Conservation (phyloP, 768 basidiomycete species). For the Amanita rimosa region DNA sequence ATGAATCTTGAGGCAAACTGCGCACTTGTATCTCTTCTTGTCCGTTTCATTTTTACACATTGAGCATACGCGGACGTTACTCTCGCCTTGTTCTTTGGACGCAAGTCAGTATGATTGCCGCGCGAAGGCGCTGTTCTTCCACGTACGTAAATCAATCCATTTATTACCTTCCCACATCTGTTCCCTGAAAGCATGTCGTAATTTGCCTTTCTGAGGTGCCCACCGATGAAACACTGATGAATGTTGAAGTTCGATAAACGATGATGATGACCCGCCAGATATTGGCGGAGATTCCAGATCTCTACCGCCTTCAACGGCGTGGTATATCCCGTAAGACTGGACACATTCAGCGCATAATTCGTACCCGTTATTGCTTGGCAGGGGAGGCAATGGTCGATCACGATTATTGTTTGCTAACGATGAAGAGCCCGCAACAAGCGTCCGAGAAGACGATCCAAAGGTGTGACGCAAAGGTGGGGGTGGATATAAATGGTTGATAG, state of each 20-base stretch:
- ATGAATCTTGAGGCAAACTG: conserved; percentile 67
- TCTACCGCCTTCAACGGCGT: conserved; percentile 55
- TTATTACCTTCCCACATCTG: conserved; percentile 75
- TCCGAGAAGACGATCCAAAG: conserved; percentile 25
- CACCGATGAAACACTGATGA: conserved; percentile 53
- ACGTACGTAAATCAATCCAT: conserved; percentile 86
- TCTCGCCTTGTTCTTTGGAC: conserved; percentile 54
- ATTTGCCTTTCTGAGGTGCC: conserved; percentile 65
- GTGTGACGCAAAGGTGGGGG: conserved; percentile 16
- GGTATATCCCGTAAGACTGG: conserved; percentile 64
- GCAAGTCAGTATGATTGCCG: not conserved
- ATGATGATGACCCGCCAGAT: conserved; percentile 29
- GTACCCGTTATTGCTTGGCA: conserved; percentile 36
- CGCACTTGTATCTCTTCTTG: conserved; percentile 73
- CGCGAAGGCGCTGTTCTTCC: not conserved
- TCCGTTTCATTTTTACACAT: conserved; percentile 61
- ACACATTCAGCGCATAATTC: conserved; percentile 82
- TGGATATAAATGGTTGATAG: conserved; percentile 21
- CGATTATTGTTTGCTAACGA: conserved; percentile 16
- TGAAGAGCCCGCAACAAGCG: conserved; percentile 22
- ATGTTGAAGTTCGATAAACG: conserved; percentile 34
- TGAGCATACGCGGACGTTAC: conserved; percentile 54
- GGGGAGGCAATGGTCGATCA: conserved; percentile 21
- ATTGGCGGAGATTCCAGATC: conserved; percentile 34
- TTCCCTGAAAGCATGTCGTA: conserved; percentile 79